Conservation (phyloP, 1,139 yeast genomes). For the Suhomyces yuchorum region DNA sequence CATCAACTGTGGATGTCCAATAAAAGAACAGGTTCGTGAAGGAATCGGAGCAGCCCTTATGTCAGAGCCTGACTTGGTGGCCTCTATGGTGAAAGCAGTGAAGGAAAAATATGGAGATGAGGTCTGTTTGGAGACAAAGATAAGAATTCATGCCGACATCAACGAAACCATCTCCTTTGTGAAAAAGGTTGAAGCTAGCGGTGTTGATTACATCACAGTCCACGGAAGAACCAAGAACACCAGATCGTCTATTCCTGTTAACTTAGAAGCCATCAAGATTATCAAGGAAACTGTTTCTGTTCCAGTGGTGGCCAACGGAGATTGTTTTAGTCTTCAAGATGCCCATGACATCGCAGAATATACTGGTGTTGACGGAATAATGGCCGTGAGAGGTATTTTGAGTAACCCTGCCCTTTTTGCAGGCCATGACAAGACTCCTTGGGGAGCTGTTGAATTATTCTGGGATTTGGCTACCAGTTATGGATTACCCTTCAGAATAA, state of each 20-base stretch:
- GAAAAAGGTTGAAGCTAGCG: conserved; percentile 73
- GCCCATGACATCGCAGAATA: conserved; percentile 57
- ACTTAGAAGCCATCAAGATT: conserved; percentile 75
- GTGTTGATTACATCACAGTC: conserved; percentile 91
- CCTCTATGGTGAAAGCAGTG: conserved; percentile 81
- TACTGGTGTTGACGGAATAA: conserved; percentile 88
- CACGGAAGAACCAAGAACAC: conserved; percentile 91
- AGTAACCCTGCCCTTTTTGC: conserved; percentile 86
- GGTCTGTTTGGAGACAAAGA: conserved; percentile 85
- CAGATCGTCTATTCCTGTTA: conserved; percentile 79
- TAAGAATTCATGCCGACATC: conserved; percentile 78
- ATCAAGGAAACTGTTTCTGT: conserved; percentile 62
- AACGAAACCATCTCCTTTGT: conserved; percentile 75
- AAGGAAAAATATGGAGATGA: conserved; percentile 69
- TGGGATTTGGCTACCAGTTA: conserved; percentile 77
- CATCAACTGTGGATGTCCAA: conserved; percentile 96
- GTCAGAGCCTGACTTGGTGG: conserved; percentile 78
- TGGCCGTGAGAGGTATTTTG: conserved; percentile 91
- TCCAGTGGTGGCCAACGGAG: conserved; percentile 96
- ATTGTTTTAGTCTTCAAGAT: conserved; percentile 72
- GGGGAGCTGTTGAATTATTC: conserved; percentile 86
- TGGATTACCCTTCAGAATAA: conserved; percentile 80
- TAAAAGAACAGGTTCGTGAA: conserved; percentile 89
- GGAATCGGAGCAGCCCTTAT: conserved; percentile 97
- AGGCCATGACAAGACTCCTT: conserved; percentile 74